These are phyloP conservation scores for Cytospora schulzeri DNA, from an alignment of 2,329 filamentous ascomycete species.

Conservation along the genomic window DNA sequence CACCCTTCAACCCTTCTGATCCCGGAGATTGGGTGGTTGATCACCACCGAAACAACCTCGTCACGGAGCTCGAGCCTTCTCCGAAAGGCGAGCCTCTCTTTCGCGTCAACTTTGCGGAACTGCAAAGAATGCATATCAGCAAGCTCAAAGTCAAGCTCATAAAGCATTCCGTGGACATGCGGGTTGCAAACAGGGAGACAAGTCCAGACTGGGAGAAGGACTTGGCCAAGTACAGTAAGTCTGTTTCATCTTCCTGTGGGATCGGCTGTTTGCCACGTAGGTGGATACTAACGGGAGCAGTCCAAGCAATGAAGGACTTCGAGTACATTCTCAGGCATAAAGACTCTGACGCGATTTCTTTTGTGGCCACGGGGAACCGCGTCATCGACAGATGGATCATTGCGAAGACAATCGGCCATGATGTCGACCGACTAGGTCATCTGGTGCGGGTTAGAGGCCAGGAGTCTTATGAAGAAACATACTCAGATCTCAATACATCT, in stretches of 20 bases:
- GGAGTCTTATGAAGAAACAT: too few relatives aligned
- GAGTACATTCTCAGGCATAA: slow-evolving; percentile 8
- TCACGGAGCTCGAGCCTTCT: too few relatives aligned
- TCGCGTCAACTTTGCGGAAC: slow-evolving; percentile 14
- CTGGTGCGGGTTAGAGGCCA: too few relatives aligned
- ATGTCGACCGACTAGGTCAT: too few relatives aligned
- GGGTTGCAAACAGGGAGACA: neutral
- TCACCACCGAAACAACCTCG: too few relatives aligned
- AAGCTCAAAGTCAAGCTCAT: slow-evolving; percentile 8
- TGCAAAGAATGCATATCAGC: slow-evolving; percentile 15
- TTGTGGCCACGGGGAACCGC: slow-evolving; percentile 2
- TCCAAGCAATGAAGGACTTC: slow-evolving; percentile 12
- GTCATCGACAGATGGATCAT: neutral
- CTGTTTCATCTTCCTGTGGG: too few relatives aligned
- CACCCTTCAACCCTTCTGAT: too few relatives aligned
- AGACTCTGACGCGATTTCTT: neutral
- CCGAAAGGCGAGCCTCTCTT: neutral
- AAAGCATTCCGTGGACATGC: slow-evolving; percentile 2
- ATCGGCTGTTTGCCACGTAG: neutral
- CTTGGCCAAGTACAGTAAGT: slow-evolving; percentile 9
- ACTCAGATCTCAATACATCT: too few relatives aligned
- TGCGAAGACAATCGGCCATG: too few relatives aligned
- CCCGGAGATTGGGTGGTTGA: too few relatives aligned
- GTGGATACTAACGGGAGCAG: neutral
- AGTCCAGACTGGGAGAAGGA: neutral